phyloP scores from a whole-genome alignment of 176 grass and related monocot genomes.

The Tuctoria greenei region DNA sequence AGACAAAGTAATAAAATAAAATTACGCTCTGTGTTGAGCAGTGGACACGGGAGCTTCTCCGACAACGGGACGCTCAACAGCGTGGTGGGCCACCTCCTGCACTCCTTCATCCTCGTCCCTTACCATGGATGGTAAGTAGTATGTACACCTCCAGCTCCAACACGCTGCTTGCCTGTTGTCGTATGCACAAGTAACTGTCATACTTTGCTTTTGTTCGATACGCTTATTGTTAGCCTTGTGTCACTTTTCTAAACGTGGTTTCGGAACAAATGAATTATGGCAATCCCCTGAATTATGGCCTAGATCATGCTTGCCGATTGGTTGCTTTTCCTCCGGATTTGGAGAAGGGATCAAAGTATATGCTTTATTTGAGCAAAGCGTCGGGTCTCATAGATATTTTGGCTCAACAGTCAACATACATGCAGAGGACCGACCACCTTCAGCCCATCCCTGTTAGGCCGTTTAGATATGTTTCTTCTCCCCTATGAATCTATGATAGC shows the following conservation, averaged over 20 bases:
- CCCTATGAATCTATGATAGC: not conserved
- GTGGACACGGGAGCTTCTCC: constrained; percentile 91
- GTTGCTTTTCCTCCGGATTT: not conserved
- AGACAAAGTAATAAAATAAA: not conserved
- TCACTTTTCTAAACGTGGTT: not conserved
- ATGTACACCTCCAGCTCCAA: too few species aligned
- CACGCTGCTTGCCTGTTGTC: too few species aligned
- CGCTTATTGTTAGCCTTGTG: not conserved
- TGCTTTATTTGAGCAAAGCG: not conserved
- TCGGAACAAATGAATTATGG: too few species aligned
- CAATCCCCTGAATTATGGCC: too few species aligned
- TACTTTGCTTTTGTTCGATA: not conserved
- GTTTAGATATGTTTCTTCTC: not conserved
- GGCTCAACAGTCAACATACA: too few species aligned
- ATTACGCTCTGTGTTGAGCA: constrained; percentile 1
- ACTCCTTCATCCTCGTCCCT: constrained; percentile 77
- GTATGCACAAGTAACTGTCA: too few species aligned
- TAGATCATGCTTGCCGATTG: too few species aligned
- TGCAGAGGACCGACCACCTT: not conserved
- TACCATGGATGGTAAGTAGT: constrained; percentile 72
- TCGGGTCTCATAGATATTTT: not conserved
- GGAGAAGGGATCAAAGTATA: not conserved
- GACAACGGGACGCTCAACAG: constrained; percentile 56
- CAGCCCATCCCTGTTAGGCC: not conserved
- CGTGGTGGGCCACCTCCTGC: constrained; percentile 69